These are phyloP conservation scores for Kazachstania psychrophila DNA, from an alignment of 805 yeast genomes.

Conservation along the genomic window DNA sequence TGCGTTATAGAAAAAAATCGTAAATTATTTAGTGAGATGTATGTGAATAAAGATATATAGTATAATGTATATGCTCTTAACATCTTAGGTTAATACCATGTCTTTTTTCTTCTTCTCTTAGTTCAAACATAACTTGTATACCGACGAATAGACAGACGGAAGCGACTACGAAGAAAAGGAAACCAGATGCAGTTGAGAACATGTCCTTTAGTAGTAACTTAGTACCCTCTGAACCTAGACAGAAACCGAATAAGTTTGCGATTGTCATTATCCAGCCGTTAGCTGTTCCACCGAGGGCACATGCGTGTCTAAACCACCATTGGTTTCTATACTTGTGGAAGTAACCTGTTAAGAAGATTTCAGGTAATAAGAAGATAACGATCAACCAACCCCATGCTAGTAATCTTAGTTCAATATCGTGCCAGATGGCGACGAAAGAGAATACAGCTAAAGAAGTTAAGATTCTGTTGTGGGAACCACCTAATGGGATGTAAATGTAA, in stretches of 20 bases:
- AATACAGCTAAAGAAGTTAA: constrained; percentile 77
- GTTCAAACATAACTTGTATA: constrained; percentile 88
- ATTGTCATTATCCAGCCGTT: constrained; percentile 98
- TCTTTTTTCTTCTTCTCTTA: constrained; percentile 78
- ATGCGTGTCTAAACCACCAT: constrained; percentile 71
- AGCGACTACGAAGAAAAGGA: constrained; percentile 50
- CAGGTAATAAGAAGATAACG: constrained; percentile 82
- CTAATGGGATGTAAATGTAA: constrained; percentile 85
- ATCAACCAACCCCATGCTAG: constrained; percentile 94
- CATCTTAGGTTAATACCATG: constrained; percentile 77
- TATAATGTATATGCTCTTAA: too few relatives aligned
- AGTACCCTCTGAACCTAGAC: constrained; percentile 85
- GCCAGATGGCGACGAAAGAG: constrained; percentile 96
- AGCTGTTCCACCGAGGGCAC: constrained; percentile 79
- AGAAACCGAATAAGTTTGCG: constrained; percentile 91
- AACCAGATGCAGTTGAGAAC: constrained; percentile 62
- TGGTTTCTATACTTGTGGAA: constrained; percentile 33
- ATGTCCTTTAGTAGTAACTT: constrained; percentile 53
- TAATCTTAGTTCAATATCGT: constrained; percentile 81
- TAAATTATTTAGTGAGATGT: too few relatives aligned
- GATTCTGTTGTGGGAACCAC: constrained; percentile 67
- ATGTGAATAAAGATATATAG: too few relatives aligned
- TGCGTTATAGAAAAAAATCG: too few relatives aligned
- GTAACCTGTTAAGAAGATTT: constrained; percentile 49
- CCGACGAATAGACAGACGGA: constrained; percentile 68